These are phyloP conservation scores for Macrocybe gigantea DNA, from an alignment of 768 basidiomycete species.

Conservation along the genomic window DNA sequence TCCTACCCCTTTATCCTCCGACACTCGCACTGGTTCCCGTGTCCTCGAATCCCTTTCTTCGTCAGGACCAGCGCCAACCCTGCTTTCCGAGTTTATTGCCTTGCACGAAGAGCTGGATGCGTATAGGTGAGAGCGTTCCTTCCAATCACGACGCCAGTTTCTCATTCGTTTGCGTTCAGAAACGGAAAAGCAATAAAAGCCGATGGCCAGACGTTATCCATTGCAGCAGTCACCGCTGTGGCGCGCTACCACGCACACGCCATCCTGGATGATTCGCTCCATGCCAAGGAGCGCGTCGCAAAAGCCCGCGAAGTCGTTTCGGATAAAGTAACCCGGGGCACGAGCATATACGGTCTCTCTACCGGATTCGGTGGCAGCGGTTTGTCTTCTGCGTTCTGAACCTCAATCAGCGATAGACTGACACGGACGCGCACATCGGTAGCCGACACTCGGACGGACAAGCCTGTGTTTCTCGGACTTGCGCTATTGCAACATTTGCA, in stretches of 20 bases:
- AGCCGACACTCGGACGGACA: constrained; percentile 76
- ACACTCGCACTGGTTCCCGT: too few relatives aligned
- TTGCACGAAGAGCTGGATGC: constrained; percentile 46
- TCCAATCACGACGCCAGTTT: not conserved
- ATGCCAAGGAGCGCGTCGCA: constrained; percentile 20
- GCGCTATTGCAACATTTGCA: constrained; percentile 75
- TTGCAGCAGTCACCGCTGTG: constrained; percentile 50
- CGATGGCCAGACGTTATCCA: constrained; percentile 49
- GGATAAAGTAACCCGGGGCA: too few relatives aligned
- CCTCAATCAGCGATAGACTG: not conserved
- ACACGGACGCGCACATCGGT: constrained; percentile 3
- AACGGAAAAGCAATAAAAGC: constrained; percentile 42
- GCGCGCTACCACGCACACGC: constrained; percentile 39
- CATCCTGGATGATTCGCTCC: constrained; percentile 17
- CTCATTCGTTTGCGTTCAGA: constrained; percentile 21
- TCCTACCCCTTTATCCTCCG: too few relatives aligned
- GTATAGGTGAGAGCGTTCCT: constrained; percentile 39
- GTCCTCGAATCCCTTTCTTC: too few relatives aligned
- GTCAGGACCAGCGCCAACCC: constrained; percentile 7
- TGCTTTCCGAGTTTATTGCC: constrained; percentile 35
- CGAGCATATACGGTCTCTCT: too few relatives aligned
- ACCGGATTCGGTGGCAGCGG: too few relatives aligned
- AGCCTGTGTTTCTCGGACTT: constrained; percentile 55
- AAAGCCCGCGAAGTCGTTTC: too few relatives aligned
- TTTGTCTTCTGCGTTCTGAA: not conserved